Conservation (phyloP, 306 rosid species). For the Inga oerstediana region DNA sequence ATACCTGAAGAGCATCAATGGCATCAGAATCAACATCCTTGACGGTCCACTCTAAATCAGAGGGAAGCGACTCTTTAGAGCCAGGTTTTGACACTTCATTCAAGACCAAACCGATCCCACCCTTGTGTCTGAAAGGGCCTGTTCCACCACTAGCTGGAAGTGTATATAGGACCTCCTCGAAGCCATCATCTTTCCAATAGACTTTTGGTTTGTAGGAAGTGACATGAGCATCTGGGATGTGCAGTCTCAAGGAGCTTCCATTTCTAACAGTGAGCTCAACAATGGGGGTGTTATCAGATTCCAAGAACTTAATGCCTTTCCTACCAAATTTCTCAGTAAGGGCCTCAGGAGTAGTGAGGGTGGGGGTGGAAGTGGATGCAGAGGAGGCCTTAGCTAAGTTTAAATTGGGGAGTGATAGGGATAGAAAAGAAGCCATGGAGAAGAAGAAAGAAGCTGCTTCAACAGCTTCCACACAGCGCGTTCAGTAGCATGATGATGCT, state of each 20-base stretch:
- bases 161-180: constrained; percentile 81
- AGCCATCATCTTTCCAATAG: constrained; percentile 87
- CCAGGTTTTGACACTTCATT: constrained; percentile 58
- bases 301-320: constrained; percentile 82
- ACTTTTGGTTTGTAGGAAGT: constrained; percentile 93
- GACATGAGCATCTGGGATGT: constrained; percentile 86
- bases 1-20: constrained; percentile 94
- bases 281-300: constrained; percentile 52
- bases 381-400: constrained; percentile 58
- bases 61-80: constrained; percentile 54
- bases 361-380: constrained; percentile 32
- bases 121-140: constrained; percentile 52
- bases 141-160: constrained; percentile 45
- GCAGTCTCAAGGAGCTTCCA: constrained; percentile 85
- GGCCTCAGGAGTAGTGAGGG: constrained; percentile 50
- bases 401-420: constrained; percentile 74
- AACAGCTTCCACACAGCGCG: constrained; percentile 55
- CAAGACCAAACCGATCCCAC: constrained; percentile 83
- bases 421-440: constrained; percentile 85
- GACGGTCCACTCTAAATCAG: constrained; percentile 74
- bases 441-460: constrained; percentile 35
- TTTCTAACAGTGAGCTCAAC: constrained; percentile 81
- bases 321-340: constrained; percentile 70
- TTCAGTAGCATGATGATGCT: constrained; percentile 42
- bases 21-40: constrained; percentile 83